Evolutionary conservation across 1,284 basidiomycete genomes (phyloP), one percentile per base, ranked within the genome.

Genomic region (Tilletia caries): DNA sequence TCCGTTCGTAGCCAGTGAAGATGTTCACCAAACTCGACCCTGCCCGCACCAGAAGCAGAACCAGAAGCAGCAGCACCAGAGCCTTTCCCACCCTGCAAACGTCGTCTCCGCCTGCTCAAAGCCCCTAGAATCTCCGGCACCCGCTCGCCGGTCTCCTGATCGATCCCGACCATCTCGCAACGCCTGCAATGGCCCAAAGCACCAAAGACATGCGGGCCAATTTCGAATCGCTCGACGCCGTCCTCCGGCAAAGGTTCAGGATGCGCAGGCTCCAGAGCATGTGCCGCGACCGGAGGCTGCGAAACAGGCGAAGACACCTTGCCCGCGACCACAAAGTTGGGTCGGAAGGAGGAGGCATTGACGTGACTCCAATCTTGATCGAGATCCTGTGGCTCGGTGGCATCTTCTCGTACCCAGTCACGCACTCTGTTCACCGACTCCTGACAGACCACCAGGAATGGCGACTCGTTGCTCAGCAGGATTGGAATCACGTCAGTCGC

Each of bases 391-490:
- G n/a, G n/a, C n/a, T n/a, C n/a, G n/a, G n/a, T 29, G 58, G 67
- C 70, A 18, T 69, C 68, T 71, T 70, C n/a, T 67, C 73, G 37
- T 5, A 33, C 70, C 76, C 74, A 76, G 12, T 52, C 60, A 60
- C 70, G 68, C 27, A 79, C 75, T n/a, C 48, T 27, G 5, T 70
- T 67, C 0, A 79, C 72, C 25, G 66, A 68, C 5, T 71, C 70
- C 32, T 69, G 68, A 48, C 72, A 72, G 67, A 79, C 73, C 43
- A 79, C 46, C 46, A 79, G 66, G 70, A 79, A 79, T 4, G 77
- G 77, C 32, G 71, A 73, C 64, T 79, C 77, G 67, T 79, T 79
- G 67, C 72, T 73, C 41, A 79, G 72, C 29, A 75, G 68, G 5
- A 79, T 67, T 10, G 77, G 77, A 1, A 75, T 25, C 27, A 18